A percentile compares a stretch with the other conserved stretches of the same genome.
Evolutionary conservation across 2,329 filamentous ascomycete species (phyloP).

Genomic region (Periconia sp.): DNA sequence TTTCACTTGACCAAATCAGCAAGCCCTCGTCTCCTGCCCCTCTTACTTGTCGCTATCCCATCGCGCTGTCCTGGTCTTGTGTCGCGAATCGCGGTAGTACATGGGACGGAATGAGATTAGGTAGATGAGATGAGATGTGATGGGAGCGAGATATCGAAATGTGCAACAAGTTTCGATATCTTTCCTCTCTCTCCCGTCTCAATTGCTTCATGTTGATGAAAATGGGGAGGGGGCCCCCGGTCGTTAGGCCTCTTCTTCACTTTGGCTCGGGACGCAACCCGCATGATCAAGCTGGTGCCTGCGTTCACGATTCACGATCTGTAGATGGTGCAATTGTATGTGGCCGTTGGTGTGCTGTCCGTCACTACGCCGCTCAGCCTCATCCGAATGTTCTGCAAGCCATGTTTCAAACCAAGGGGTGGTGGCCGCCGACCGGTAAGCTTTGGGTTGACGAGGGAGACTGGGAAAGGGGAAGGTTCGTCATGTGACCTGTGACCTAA

Average conservation of each 20-base stretch:
- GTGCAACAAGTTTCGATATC: neutral
- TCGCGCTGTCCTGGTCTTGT: neutral
- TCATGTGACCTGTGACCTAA: too few relatives aligned
- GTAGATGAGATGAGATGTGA: too few relatives aligned
- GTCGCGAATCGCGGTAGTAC: too few relatives aligned
- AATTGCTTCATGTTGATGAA: neutral
- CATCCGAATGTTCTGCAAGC: neutral
- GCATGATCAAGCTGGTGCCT: too few relatives aligned
- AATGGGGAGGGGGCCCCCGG: neutral
- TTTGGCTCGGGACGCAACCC: too few relatives aligned
- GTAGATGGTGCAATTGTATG: neutral
- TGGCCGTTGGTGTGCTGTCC: neutral
- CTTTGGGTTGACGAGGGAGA: too few relatives aligned
- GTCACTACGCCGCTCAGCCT: neutral
- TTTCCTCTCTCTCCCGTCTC: neutral
- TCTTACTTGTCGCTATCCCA: neutral
- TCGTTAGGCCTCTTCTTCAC: too few relatives aligned
- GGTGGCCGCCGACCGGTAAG: too few relatives aligned
- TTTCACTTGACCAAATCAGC: neutral
- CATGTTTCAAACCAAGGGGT: neutral
- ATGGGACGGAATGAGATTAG: neutral
- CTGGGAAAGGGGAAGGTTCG: too few relatives aligned
- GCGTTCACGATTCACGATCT: too few relatives aligned
- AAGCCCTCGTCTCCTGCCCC: neutral
- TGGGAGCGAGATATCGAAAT: too few relatives aligned